phyloP scores from a whole-genome alignment of 2,329 filamentous ascomycete species.

The Thielaviopsis populi region DNA sequence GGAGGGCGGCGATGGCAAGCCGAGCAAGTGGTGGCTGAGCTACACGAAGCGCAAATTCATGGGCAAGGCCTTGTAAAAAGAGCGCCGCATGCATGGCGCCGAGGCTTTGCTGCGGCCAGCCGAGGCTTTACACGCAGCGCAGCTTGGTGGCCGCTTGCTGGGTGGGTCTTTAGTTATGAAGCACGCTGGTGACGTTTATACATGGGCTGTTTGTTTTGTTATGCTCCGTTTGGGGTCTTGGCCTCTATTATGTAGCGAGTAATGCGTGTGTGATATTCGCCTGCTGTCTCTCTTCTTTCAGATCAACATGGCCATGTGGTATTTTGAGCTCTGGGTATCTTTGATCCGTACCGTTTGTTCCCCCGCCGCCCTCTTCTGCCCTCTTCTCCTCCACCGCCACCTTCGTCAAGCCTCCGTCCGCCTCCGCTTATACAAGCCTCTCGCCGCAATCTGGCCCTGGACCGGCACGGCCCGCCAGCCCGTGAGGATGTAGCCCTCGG shows the following conservation, averaged over 20 bases:
- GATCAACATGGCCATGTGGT: neutral
- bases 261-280: neutral
- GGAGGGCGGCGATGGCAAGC: conserved; percentile 54
- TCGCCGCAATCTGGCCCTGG: conserved; percentile 64
- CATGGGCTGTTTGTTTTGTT: neutral
- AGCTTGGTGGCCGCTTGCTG: too few species aligned
- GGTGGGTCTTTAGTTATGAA: too few species aligned
- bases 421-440: conserved; percentile 62
- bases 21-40: conserved; percentile 90
- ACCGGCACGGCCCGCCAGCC: conserved; percentile 67
- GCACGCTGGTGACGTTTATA: neutral
- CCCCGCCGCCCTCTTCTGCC: neutral
- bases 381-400: neutral
- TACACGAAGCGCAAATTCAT: conserved; percentile 99
- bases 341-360: neutral
- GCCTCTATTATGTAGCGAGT: neutral
- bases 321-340: conserved; percentile 4
- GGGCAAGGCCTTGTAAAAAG: conserved; percentile 65
- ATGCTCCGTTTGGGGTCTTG: neutral
- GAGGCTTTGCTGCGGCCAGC: conserved; percentile 1
- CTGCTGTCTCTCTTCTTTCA: neutral
- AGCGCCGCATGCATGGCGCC: neutral
- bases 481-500: conserved; percentile 83
- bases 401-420: conserved; percentile 33
- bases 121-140: neutral